phyloP scores from a whole-genome alignment of 306 rosid species.

The Rosa chinensis region DNA sequence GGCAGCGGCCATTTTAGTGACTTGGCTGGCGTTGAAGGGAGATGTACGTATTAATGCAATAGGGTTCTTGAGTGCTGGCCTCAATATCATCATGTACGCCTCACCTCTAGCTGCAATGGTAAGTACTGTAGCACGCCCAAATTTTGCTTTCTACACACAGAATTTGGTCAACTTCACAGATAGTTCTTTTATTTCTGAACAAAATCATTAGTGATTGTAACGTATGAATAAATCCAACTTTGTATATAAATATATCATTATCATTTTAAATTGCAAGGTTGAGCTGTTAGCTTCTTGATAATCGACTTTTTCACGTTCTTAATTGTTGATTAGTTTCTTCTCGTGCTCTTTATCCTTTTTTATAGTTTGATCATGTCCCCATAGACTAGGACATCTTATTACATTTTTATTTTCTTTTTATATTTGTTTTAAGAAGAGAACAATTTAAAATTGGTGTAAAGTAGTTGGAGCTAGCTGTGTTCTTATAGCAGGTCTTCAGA shows the following conservation, averaged over 20 bases:
- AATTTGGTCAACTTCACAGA: not conserved
- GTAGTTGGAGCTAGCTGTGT: slow-evolving; percentile 10
- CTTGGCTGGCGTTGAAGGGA: slow-evolving; percentile 46
- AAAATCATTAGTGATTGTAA: not conserved
- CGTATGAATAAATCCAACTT: not conserved
- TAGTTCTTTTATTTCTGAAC: not conserved
- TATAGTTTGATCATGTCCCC: not conserved
- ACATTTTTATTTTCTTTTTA: not conserved
- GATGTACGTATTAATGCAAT: slow-evolving; percentile 40
- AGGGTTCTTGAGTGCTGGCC: slow-evolving; percentile 51
- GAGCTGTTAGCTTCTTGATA: not conserved
- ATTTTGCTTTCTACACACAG: not conserved
- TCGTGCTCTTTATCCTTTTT: not conserved
- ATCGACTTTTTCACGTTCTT: not conserved
- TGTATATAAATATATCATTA: not conserved
- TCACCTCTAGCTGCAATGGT: slow-evolving; percentile 62
- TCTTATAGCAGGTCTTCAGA: not conserved
- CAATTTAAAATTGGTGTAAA: not conserved
- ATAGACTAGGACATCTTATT: not conserved
- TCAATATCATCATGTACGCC: slow-evolving; percentile 58
- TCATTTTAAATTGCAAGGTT: not conserved
- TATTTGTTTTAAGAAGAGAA: not conserved
- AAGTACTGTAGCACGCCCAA: not conserved
- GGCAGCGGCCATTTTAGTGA: slow-evolving; percentile 22
- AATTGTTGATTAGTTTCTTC: not conserved